Conservation (phyloP, 495 filamentous ascomycete species). For the Penicillium steckii region DNA sequence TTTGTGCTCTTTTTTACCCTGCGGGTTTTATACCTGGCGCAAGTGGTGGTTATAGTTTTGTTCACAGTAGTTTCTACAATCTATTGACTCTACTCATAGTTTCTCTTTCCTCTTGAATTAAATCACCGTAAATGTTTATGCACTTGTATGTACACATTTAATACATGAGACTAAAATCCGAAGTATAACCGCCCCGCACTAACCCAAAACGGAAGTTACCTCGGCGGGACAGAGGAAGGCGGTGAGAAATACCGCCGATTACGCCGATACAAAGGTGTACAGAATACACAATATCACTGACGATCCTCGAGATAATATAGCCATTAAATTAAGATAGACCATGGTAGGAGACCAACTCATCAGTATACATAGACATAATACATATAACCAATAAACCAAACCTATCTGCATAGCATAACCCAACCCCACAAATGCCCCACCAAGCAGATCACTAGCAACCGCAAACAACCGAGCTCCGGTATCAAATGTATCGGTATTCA, state of each 20-base stretch:
- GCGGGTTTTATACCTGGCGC: constrained; percentile 13
- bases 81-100: not conserved
- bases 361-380: not conserved
- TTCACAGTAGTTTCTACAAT: constrained; percentile 6
- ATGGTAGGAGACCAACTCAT: too few relatives aligned
- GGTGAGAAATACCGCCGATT: constrained; percentile 9
- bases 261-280: constrained; percentile 4
- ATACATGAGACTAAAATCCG: not conserved
- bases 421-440: not conserved
- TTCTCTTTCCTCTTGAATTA: not conserved
- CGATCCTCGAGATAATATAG: too few relatives aligned
- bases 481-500: not conserved
- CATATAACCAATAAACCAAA: not conserved
- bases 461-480: constrained; percentile 1
- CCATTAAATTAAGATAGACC: too few relatives aligned
- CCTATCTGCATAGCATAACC: not conserved
- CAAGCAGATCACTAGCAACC: not conserved
- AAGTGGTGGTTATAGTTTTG: constrained; percentile 13
- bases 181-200: constrained; percentile 11
- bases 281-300: not conserved
- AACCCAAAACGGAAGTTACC: constrained; percentile 17
- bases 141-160: not conserved
- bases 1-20: not conserved
- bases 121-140: not conserved
- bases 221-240: constrained; percentile 12